Evolutionary conservation across 2,329 filamentous ascomycete genomes (phyloP), one percentile per base, ranked within the genome.

Genomic region (Fusarium albosuccineum): DNA sequence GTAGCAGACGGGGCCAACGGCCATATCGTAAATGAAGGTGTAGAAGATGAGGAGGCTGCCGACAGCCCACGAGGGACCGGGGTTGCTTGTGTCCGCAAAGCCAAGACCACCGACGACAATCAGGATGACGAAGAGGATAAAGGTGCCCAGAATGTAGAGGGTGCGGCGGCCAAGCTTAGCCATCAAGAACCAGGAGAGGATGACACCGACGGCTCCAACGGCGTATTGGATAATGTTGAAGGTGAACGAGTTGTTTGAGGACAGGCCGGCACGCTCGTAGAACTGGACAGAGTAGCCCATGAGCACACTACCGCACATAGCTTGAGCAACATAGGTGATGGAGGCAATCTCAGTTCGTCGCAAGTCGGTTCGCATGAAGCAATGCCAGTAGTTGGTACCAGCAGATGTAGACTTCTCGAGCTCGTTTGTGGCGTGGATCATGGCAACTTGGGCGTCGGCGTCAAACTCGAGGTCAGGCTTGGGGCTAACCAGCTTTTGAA

Each of bases 1-100:
- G 79, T 96, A 97, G 79, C 91, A 94, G 9, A 97, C 92, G 48
- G 64, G 79, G 1, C 79, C 79, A 4, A 81, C 74, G 2, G 78
- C 77, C 26, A 75, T 64, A 44, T 80, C 73, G 57, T 80, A 81
- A 29, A 82, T 72, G 34, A 83, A 79, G 3, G 80, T 81, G 73
- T 82, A 83, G 44, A 81, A 75, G 17, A 80, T 70, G 10, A 80
- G 76, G 33, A 87, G 73, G 6, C 80, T 77, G 8, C 83, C 85
- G 2, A 83, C 82, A 0, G 81, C 81, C 77, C 80, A 83, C 2
- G 82, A 81, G 0, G 82, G 83, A 2, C 81, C 75, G 0, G 79
- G 75, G 37, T 54, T 30, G 17, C 42, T 40, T 80, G 76, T 58
- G 79, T 76, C 63, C 76, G 91, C 91, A 1, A 94, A 85, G 30